These are phyloP conservation scores for Fusarium equiseti DNA, from an alignment of 2,329 filamentous ascomycete species.

Conservation along the genomic window DNA sequence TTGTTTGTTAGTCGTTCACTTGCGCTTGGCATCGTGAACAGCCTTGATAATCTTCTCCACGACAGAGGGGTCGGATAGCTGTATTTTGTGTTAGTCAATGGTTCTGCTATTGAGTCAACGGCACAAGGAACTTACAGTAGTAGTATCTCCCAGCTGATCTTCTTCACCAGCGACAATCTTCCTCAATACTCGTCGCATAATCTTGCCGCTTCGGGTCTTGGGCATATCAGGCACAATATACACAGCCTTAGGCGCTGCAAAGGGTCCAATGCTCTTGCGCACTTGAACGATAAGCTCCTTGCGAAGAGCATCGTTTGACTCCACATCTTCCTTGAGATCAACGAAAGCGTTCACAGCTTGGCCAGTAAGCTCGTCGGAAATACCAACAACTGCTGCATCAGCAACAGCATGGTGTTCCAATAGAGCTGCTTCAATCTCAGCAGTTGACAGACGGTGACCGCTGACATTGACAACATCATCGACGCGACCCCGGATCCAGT, in stretches of 20 bases:
- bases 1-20: constrained; percentile 52
- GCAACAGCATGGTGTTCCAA: constrained; percentile 91
- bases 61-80: constrained; percentile 90
- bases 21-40: constrained; percentile 74
- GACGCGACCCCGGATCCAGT: constrained; percentile 99
- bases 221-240: constrained; percentile 93
- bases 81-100: constrained; percentile 37
- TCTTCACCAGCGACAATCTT: constrained; percentile 98
- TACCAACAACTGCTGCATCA: constrained; percentile 94
- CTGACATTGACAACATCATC: constrained; percentile 99
- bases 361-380: constrained; percentile 92
- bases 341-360: constrained; percentile 99
- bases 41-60: constrained; percentile 89
- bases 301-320: constrained; percentile 81
- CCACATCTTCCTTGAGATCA: constrained; percentile 86
- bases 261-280: constrained; percentile 96
- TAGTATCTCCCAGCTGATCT: constrained; percentile 93
- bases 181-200: constrained; percentile 95
- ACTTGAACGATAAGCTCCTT: constrained; percentile 97
- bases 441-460: constrained; percentile 94
- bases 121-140: constrained; percentile 74
- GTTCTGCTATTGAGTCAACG: background rate
- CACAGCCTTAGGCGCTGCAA: constrained; percentile 94
- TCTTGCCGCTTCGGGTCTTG: constrained; percentile 98
- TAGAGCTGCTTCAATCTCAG: constrained; percentile 96